Evolutionary conservation across 352 stramenopile genomes (phyloP), one percentile per base, ranked within the genome.

Genomic region (Phytopythium litorale): DNA sequence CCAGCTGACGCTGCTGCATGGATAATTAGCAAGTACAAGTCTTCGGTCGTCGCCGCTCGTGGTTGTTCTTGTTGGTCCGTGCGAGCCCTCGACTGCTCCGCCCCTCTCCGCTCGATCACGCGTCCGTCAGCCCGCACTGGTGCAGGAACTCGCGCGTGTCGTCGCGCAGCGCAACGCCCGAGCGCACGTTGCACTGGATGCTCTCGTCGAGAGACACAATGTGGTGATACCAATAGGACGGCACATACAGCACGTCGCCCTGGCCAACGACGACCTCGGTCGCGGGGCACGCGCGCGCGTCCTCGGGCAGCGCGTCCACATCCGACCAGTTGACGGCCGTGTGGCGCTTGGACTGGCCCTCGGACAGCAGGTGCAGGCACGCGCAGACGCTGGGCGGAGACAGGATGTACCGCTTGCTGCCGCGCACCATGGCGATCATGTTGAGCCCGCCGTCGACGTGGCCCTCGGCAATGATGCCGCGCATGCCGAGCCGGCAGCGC

Each of bases 141-240:
- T 54, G 48, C 18, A 89, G 60, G 63, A 79, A 80, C 11, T 66
- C 25, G 12, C 62, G 58, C n/a, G 66, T 66, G 52, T 84, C 63
- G n/a, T 71, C 40, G 23, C 79, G 71, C 40, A 67, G 58, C 5
- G 65, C 68, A 40, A 76, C 62, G 0, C 78, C 76, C n/a, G 80
- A 92, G 30, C 95, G 79, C 30, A 93, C 73, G 71, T 99, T 99
- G 78, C 95, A 98, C 71, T 99, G 96, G 32, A 95, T 94, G 68
- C 89, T 98, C 32, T 97, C 91, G 65, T 97, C 89, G 15, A 98
- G 75, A 43, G 89, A 97, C 8, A 98, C 87, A 67, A 99, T 98
- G 67, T 96, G 97, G 72, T 99, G 96, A 69, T 98, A 98, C 91
- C 92, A 98, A 61, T 80, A 89, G 9, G 92, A 97, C 9, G 96